These are phyloP conservation scores for Cucumis melo DNA, from an alignment of 306 rosid species.

Conservation along the genomic window DNA sequence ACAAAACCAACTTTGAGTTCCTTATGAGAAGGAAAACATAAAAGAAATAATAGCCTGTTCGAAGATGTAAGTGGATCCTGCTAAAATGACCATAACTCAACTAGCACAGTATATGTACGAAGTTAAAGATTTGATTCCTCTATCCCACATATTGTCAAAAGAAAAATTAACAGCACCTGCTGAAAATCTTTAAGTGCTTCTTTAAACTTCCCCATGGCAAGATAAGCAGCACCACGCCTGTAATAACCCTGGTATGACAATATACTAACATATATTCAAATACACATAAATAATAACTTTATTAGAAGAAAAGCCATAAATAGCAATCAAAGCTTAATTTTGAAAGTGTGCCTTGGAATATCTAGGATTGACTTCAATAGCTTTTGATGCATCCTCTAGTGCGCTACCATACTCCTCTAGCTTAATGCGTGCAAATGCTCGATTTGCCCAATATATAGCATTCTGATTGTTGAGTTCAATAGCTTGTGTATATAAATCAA, in stretches of 20 bases:
- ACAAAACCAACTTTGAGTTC: background rate
- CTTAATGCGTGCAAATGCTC: conserved; percentile 84
- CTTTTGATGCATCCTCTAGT: conserved; percentile 80
- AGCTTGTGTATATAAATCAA: conserved; percentile 77
- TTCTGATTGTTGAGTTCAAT: conserved; percentile 57
- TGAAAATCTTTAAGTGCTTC: conserved; percentile 94
- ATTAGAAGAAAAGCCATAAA: conserved; percentile 9
- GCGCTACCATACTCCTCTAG: conserved; percentile 98
- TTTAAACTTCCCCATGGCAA: conserved; percentile 89
- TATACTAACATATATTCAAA: background rate
- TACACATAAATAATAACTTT: background rate
- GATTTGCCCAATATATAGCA: conserved; percentile 91
- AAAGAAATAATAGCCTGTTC: background rate
- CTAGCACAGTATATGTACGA: too few species aligned
- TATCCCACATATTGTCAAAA: too few species aligned
- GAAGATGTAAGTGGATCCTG: background rate
- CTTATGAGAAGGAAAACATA: background rate
- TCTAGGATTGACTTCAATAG: conserved; percentile 83
- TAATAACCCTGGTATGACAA: conserved; percentile 69
- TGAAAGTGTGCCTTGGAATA: conserved; percentile 65
- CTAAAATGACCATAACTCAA: too few species aligned
- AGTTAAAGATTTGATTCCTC: too few species aligned
- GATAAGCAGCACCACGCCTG: conserved; percentile 88
- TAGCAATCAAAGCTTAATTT: conserved; percentile 7
- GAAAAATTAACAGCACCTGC: conserved; percentile 39